Base-by-base conservation (phyloP, 164 flowering plant species). In the Chimonanthus salicifolius region DNA sequence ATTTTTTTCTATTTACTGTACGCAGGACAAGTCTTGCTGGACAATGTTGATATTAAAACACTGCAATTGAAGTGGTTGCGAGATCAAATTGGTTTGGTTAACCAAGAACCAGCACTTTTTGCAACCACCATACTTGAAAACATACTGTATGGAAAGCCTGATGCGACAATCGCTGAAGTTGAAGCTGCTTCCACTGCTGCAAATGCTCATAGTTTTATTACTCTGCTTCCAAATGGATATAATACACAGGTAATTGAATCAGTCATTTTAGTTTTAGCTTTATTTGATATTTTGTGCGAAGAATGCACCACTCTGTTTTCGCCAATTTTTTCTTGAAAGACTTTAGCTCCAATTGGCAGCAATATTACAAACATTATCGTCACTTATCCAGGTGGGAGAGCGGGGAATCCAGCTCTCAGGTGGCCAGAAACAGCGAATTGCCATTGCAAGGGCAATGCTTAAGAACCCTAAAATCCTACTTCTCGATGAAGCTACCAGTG, bases 401-500 rank as follows among this genome's bases (percentile, higher is more conserved):
- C 84, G 98, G 74, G 99, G 99, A 64, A 88, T 90, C 48, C 99
- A 95, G 73, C 92, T 95, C 33, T 95, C 99, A 7, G 99, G 99
- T 72, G 99, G 99, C 18, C 97, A 95, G 76, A 95, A 95, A 74
- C 99, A 95, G 87, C 85, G 99, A 78, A 89, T 95, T 67, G 98
- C 99, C 50, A 95, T 95, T 50, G 98, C 99, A 43, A 80, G 99
- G 78, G 99, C 99, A 4, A 92, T 95, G 98, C 74, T 93, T 69
- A 95, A 92, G 79, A 80, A 95, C 74, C 99, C 98, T 0, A 92
- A 90, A 74, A 88, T 95, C 74, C 92, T 95, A 9, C 97, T 95
- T 33, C 95, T 95, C 16, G 99, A 95, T 74, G 99, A 95, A 82
- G 99, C 99, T 15, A 96, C 99, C 5, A 96, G 99, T 76, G 99